These are phyloP conservation scores for Lolium rigidum DNA, from an alignment of 176 grass and related monocot species.

Conservation along the genomic window DNA sequence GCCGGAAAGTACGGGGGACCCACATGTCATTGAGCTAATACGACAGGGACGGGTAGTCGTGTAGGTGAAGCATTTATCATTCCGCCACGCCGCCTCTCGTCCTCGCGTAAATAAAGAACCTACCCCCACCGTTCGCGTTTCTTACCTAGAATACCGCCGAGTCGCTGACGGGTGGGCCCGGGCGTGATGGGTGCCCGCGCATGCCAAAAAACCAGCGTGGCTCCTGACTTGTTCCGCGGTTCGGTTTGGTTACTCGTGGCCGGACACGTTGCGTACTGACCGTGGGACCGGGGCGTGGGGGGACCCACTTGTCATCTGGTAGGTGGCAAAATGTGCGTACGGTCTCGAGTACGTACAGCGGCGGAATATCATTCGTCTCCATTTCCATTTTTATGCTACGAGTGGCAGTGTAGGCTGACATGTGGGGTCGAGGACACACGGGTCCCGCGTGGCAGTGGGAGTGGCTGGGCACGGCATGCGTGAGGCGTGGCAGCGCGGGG, in stretches of 20 bases:
- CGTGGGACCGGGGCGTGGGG: rapidly evolving
- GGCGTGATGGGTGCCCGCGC: rapidly evolving
- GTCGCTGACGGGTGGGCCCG: constrained; percentile 25
- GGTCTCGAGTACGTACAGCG: not conserved
- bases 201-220: not conserved
- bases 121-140: constrained; percentile 11
- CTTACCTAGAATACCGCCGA: not conserved
- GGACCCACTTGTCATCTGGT: not conserved
- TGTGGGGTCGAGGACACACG: rapidly evolving
- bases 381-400: rapidly evolving
- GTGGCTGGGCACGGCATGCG: rapidly evolving
- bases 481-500: not conserved
- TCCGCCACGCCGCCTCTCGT: not conserved
- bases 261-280: not conserved
- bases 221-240: not conserved
- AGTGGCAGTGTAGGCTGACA: rapidly evolving
- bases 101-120: constrained; percentile 40
- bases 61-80: constrained; percentile 45
- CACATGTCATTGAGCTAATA: rapidly evolving
- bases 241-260: not conserved
- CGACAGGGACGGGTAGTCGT: not conserved
- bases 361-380: not conserved
- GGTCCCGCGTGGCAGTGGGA: rapidly evolving
- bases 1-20: rapidly evolving
- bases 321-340: rapidly evolving